phyloP scores from a whole-genome alignment of 257 asterid species.

The Ajuga chamaepitys region DNA sequence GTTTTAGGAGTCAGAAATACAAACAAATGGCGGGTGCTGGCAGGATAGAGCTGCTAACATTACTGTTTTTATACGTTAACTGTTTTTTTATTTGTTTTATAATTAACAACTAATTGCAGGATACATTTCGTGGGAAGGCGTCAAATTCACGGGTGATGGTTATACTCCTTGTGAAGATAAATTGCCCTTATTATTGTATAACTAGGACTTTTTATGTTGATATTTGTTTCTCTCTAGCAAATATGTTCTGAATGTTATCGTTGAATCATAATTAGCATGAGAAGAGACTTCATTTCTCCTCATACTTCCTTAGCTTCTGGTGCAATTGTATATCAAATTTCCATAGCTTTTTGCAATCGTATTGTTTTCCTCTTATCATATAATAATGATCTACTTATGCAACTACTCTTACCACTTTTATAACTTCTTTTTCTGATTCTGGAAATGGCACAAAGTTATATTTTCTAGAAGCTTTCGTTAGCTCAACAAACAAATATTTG shows the following conservation, averaged over 20 bases:
- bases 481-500: too few relatives aligned
- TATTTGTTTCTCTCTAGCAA: background rate
- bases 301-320: too few relatives aligned
- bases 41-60: slow-evolving; percentile 67
- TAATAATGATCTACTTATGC: too few relatives aligned
- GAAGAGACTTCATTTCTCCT: background rate
- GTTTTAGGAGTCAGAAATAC: slow-evolving; percentile 43
- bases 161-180: slow-evolving; percentile 86
- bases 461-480: too few relatives aligned
- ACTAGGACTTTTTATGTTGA: background rate
- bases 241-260: background rate
- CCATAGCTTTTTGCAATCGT: too few relatives aligned
- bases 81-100: slow-evolving; percentile 9
- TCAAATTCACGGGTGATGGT: slow-evolving; percentile 79
- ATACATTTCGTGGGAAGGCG: slow-evolving; percentile 90
- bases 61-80: slow-evolving; percentile 26
- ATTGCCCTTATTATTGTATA: background rate
- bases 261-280: background rate
- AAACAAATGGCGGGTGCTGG: slow-evolving; percentile 99
- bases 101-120: slow-evolving; percentile 36
- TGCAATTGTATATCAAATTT: too few relatives aligned
- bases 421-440: too few relatives aligned
- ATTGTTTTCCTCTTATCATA: too few relatives aligned
- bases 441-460: too few relatives aligned
- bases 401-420: too few relatives aligned